Evolutionary conservation across 345 rosid genomes (phyloP).

Genomic region (Draba incana): DNA sequence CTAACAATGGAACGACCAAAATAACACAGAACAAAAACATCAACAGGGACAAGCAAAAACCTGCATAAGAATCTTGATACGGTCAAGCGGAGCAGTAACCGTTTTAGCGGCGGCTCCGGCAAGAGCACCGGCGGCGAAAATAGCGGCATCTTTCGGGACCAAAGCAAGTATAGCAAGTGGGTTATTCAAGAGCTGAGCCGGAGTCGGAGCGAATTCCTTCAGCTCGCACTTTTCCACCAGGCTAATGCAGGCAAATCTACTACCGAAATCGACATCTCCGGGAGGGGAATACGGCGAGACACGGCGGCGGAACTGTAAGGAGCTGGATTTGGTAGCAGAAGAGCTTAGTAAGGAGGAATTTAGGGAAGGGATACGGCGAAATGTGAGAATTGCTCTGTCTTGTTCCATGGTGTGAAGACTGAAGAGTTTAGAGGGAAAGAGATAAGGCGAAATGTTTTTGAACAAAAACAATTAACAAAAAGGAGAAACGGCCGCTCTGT

Average conservation of each 20-base stretch:
- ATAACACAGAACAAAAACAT: not conserved
- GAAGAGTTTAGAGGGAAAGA: conserved; percentile 27
- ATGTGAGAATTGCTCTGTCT: conserved; percentile 46
- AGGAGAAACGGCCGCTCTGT: no score
- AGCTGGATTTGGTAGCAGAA: not conserved
- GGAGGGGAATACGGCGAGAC: not conserved
- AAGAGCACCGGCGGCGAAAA: conserved; percentile 88
- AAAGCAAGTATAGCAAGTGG: conserved; percentile 73
- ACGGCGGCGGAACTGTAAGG: conserved; percentile 22
- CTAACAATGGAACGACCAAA: not conserved
- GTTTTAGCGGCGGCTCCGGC: conserved; percentile 97
- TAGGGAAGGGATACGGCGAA: conserved; percentile 52
- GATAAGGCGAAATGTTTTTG: conserved; percentile 36
- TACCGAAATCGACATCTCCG: conserved; percentile 34
- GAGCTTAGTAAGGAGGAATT: conserved; percentile 30
- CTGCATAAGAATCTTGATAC: conserved; percentile 95
- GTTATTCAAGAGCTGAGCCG: conserved; percentile 66
- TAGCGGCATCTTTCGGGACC: conserved; percentile 75
- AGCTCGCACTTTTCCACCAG: conserved; percentile 58
- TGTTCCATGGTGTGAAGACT: conserved; percentile 46
- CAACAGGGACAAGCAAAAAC: conserved; percentile 38
- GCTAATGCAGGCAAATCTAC: conserved; percentile 58
- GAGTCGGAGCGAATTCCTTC: conserved; percentile 58
- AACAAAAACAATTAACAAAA: no score
- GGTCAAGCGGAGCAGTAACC: conserved; percentile 95